Evolutionary conservation across 306 rosid genomes (phyloP).

Genomic region (Quercus aquifolioides): DNA sequence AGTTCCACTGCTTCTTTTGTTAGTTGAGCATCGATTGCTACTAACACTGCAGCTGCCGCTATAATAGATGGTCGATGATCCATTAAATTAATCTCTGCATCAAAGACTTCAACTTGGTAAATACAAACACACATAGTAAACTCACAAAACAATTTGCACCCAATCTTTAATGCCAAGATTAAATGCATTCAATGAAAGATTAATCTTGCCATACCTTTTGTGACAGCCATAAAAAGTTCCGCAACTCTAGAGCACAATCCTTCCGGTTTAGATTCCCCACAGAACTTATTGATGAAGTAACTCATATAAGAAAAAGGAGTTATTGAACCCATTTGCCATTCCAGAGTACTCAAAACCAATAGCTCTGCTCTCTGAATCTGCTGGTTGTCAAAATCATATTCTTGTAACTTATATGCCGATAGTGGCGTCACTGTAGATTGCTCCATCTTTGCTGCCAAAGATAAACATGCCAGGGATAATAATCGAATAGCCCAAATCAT

Average conservation of each 20-base stretch:
- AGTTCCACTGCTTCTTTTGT: constrained; percentile 48
- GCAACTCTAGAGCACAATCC: constrained; percentile 49
- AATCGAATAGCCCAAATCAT: constrained; percentile 73
- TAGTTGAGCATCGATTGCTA: constrained; percentile 50
- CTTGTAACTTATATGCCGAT: constrained; percentile 49
- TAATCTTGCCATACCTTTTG: constrained; percentile 44
- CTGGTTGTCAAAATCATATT: constrained; percentile 49
- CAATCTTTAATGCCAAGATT: neutral
- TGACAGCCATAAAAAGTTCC: constrained; percentile 42
- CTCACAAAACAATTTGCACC: neutral
- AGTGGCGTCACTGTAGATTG: constrained; percentile 53
- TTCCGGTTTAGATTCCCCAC: constrained; percentile 36
- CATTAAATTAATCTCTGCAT: constrained; percentile 58
- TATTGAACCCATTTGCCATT: constrained; percentile 76
- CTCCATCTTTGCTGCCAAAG: constrained; percentile 95
- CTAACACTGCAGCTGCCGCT: constrained; percentile 79
- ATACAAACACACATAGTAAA: neutral
- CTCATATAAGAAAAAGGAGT: constrained; percentile 78
- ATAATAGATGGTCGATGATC: constrained; percentile 65
- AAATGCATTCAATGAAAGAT: neutral
- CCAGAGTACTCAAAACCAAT: constrained; percentile 59
- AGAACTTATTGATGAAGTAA: constrained; percentile 57
- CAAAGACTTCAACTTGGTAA: constrained; percentile 7
- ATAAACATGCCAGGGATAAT: constrained; percentile 68
- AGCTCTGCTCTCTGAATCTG: constrained; percentile 74